phyloP scores from a whole-genome alignment of 768 basidiomycete species.

The Dendrothele bispora region DNA sequence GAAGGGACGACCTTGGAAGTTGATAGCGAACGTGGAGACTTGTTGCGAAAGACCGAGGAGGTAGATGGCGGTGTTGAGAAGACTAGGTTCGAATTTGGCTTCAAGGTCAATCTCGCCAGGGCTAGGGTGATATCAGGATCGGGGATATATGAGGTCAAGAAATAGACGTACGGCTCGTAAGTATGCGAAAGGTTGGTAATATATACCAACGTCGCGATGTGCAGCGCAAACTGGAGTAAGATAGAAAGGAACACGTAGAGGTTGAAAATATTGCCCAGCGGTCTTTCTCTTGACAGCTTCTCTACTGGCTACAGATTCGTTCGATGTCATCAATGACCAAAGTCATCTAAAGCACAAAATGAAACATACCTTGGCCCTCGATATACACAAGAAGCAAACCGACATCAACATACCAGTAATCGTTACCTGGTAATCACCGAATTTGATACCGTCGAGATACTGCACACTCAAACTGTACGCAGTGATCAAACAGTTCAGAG shows the following conservation, averaged over 20 bases:
- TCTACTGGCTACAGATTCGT: slow-evolving; percentile 90
- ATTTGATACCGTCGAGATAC: slow-evolving; percentile 98
- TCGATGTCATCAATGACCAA: not conserved
- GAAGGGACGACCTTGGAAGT: slow-evolving; percentile 99
- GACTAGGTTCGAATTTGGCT: slow-evolving; percentile 92
- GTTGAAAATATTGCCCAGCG: slow-evolving; percentile 95
- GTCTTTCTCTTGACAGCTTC: slow-evolving; percentile 90
- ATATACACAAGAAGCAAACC: slow-evolving; percentile 98
- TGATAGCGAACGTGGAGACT: slow-evolving; percentile 97
- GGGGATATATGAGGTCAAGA: not conserved
- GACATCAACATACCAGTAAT: slow-evolving; percentile 97
- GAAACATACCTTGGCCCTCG: slow-evolving; percentile 82
- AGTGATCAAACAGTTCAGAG: slow-evolving; percentile 95
- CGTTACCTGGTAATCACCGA: slow-evolving; percentile 98
- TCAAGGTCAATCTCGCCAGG: slow-evolving; percentile 86
- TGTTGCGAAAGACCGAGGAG: slow-evolving; percentile 94
- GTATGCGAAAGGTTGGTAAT: slow-evolving; percentile 84
- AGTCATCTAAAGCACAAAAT: not conserved
- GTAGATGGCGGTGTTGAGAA: slow-evolving; percentile 97
- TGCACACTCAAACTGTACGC: slow-evolving; percentile 98
- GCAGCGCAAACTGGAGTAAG: slow-evolving; percentile 88
- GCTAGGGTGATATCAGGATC: slow-evolving; percentile 29
- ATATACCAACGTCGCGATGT: slow-evolving; percentile 88
- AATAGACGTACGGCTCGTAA: slow-evolving; percentile 68
- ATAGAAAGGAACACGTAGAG: slow-evolving; percentile 93